Evolutionary conservation across 257 asterid species (phyloP), one percentile per base, ranked within the genome.

Genomic region (Mitragyna speciosa): DNA sequence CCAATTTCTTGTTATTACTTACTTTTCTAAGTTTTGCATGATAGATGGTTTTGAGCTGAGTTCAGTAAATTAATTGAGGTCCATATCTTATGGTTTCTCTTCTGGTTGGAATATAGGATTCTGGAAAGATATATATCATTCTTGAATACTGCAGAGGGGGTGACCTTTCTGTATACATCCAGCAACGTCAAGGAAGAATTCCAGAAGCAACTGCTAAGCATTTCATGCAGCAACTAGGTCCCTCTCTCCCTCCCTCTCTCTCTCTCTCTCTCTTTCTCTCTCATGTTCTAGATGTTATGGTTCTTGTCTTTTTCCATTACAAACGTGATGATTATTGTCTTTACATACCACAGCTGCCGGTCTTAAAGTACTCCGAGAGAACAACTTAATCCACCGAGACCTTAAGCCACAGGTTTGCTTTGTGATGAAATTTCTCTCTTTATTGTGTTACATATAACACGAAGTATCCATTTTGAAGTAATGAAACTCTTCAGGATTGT

Each of bases 91-190:
- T 41, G 7, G 61, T 69, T 17, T 63, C 36, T 79, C 73, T 74
- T 67, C 47, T 80, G 81, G 76, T 65, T 85, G 84, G 66, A 49
- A 78, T 80, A 24, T 84, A 95, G 99, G 99, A 95, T 83, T 73
- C 92, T 75, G 99, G 97, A 65, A 93, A 90, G 83, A 89, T 95
- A 61, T 94, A 92, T 83, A 93, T 95, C 80, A 82, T 95, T 84
- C 84, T 95, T 87, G 99, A 95, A 83, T 92, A 85, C 87, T 95
- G 99, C 87, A 91, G 85, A 89, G 99, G 99, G 64, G 99, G 99
- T 76, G 99, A 95, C 83, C 96, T 95, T 70, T 93, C 97, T 0
- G 83, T 86, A 81, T 90, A 86, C 84, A 87, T 95, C 78, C 98
- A 92, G 76, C 85, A 86, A 80, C 90, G 80, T 61, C 92, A 87